phyloP scores from a whole-genome alignment of 2,329 filamentous ascomycete species.

The Fusarium coicis region DNA sequence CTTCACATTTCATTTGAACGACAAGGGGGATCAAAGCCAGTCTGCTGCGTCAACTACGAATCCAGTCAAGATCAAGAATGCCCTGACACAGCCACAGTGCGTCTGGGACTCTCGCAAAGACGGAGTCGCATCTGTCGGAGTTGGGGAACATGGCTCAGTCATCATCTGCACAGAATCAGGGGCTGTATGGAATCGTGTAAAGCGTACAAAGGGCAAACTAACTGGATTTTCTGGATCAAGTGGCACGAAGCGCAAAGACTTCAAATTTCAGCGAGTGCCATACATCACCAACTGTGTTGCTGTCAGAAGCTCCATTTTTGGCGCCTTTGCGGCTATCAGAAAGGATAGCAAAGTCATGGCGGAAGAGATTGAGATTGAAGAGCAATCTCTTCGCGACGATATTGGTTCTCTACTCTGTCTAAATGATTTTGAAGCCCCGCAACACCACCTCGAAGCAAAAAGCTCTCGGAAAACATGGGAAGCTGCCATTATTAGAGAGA shows the following conservation, averaged over 20 bases:
- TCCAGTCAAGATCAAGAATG: slow-evolving; percentile 86
- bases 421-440: slow-evolving; percentile 63
- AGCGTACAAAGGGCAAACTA: slow-evolving; percentile 82
- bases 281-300: slow-evolving; percentile 86
- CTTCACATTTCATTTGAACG: slow-evolving; percentile 83
- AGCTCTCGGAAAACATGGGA: slow-evolving; percentile 56
- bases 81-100: slow-evolving; percentile 79
- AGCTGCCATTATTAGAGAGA: slow-evolving; percentile 52
- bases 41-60: slow-evolving; percentile 84
- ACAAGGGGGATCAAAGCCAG: slow-evolving; percentile 70
- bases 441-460: slow-evolving; percentile 46
- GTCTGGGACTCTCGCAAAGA: slow-evolving; percentile 92
- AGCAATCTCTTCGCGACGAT: slow-evolving; percentile 79
- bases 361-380: slow-evolving; percentile 73
- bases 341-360: slow-evolving; percentile 85
- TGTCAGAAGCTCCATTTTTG: slow-evolving; percentile 88
- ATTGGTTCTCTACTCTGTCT: slow-evolving; percentile 77
- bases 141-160: slow-evolving; percentile 93
- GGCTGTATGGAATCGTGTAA: slow-evolving; percentile 90
- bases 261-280: slow-evolving; percentile 93
- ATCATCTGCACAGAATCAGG: slow-evolving; percentile 94
- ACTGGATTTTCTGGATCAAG: slow-evolving; percentile 57
- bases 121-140: slow-evolving; percentile 84
- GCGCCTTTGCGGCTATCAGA: slow-evolving; percentile 88
- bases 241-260: slow-evolving; percentile 80